Conservation (phyloP, 495 filamentous ascomycete genomes). For the Barbatosphaeria neglecta region DNA sequence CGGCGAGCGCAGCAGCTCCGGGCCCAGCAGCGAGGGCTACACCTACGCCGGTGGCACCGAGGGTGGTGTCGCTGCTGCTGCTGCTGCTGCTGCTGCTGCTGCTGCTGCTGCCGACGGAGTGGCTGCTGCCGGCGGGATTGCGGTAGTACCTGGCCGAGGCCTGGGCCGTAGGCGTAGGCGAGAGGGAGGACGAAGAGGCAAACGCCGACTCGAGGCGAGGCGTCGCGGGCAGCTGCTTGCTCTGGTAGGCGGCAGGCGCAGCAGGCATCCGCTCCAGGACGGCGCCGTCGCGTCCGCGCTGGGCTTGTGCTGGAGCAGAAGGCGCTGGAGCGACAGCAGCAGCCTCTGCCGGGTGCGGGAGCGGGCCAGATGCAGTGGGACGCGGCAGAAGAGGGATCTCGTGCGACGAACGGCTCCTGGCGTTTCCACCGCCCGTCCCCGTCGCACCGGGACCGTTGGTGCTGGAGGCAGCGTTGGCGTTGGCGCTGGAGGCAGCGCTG, state of each 20-base stretch:
- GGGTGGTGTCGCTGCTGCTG: neutral
- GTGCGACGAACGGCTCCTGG: constrained; percentile 1
- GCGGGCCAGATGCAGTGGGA: constrained; percentile 1
- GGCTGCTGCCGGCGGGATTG: too few relatives aligned
- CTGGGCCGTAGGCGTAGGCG: neutral
- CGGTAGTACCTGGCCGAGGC: too few relatives aligned
- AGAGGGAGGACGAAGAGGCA: constrained; percentile 1
- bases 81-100: neutral
- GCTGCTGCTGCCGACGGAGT: neutral
- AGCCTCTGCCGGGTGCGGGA: constrained; percentile 1
- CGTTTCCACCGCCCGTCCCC: too few relatives aligned
- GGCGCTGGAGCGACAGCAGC: neutral
- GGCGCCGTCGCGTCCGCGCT: constrained; percentile 4
- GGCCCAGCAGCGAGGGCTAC: neutral
- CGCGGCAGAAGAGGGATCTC: neutral
- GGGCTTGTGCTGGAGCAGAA: neutral
- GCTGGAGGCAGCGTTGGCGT: too few relatives aligned
- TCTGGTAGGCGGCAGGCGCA: constrained; percentile 12
- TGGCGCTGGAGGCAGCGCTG: too few relatives aligned
- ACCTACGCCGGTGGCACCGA: too few relatives aligned
- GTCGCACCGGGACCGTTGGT: too few relatives aligned
- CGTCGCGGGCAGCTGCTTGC: constrained; percentile 24
- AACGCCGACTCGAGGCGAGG: constrained; percentile 20
- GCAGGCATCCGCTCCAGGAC: constrained; percentile 15
- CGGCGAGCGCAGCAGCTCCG: neutral